Evolutionary conservation across 2,329 filamentous ascomycete species (phyloP).

Genomic region (Pochonia chlamydosporia): DNA sequence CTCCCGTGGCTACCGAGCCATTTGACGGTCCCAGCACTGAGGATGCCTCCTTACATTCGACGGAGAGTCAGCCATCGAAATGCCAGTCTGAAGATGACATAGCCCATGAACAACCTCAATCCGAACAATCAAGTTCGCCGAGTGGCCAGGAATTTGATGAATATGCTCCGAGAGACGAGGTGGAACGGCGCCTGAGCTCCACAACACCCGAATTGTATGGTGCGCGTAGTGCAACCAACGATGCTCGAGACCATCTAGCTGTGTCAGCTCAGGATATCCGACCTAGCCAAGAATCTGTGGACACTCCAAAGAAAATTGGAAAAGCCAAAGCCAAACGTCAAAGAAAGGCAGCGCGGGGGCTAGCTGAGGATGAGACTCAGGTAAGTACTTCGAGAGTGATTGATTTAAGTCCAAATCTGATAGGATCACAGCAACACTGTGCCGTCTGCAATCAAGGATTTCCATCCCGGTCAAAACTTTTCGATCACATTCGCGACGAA

Average conservation of each 20-base stretch:
- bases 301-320: slow-evolving; percentile 32
- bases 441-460: slow-evolving; percentile 40
- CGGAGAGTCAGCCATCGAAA: neutral
- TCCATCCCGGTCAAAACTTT: slow-evolving; percentile 63
- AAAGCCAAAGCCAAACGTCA: slow-evolving; percentile 47
- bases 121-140: neutral
- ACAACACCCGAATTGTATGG: neutral
- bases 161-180: slow-evolving; percentile 39
- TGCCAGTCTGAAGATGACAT: neutral
- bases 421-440: slow-evolving; percentile 30
- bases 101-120: slow-evolving; percentile 2
- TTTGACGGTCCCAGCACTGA: neutral
- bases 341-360: slow-evolving; percentile 35
- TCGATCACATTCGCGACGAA: slow-evolving; percentile 63
- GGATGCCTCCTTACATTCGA: neutral
- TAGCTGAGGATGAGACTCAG: neutral
- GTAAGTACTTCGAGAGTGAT: neutral
- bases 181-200: slow-evolving; percentile 33
- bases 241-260: slow-evolving; percentile 8
- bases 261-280: slow-evolving; percentile 16
- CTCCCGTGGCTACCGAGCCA: neutral
- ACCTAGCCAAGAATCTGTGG: slow-evolving; percentile 15
- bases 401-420: neutral
- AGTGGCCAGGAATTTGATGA: slow-evolving; percentile 26
- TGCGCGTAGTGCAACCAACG: slow-evolving; percentile 1